Evolutionary conservation across 768 basidiomycete species (phyloP), one percentile per base, ranked within the genome.

Genomic region (Kwoniella sp.): DNA sequence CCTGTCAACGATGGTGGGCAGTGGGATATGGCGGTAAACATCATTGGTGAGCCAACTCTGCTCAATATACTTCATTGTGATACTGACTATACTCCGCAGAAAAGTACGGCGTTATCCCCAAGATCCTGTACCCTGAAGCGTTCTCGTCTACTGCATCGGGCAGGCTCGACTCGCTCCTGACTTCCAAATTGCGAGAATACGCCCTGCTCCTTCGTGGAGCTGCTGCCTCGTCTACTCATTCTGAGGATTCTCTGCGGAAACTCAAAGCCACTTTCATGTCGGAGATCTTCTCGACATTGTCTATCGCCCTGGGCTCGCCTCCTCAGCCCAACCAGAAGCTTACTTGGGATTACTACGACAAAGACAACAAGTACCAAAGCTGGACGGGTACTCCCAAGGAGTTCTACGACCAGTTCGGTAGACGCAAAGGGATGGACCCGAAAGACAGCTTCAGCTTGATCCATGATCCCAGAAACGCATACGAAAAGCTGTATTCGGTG

Each of bases 1-100:
- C 90, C 91, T 50, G 88, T 95, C 77, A 88, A 87, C 72, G 93
- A 96, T 76, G 93, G 93, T 55, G 94, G 93, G 8, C 93, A 95
- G 79, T 94, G 90, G 89, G 94, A 97, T 75, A 97, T 95, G 93
- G 87, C 84, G 4, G 85, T 87, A 52, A 88, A 88, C 76, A 74
- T 89, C 22, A 80, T 89, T 45, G 85, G 86, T 86, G 55, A n/a
- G 80, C 74, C 15, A 83, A 31, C 41, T 17, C 20, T 20, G 41
- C 17, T 3, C 41, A n/a, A n/a, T n/a, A n/a, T n/a, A n/a, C 20
- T 9, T 45, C 41, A 45, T 8, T 9, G 17, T 11, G 1, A 47
- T 47, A 25, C 9, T 25, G 41, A 15, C 4, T 57, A 26, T 1
- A 22, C 15, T 66, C 25, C 4, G 12, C 82, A 68, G 65, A 88